These are phyloP conservation scores for Crithidia fasciculata DNA, from an alignment of 208 protist genomes.

Conservation along the genomic window DNA sequence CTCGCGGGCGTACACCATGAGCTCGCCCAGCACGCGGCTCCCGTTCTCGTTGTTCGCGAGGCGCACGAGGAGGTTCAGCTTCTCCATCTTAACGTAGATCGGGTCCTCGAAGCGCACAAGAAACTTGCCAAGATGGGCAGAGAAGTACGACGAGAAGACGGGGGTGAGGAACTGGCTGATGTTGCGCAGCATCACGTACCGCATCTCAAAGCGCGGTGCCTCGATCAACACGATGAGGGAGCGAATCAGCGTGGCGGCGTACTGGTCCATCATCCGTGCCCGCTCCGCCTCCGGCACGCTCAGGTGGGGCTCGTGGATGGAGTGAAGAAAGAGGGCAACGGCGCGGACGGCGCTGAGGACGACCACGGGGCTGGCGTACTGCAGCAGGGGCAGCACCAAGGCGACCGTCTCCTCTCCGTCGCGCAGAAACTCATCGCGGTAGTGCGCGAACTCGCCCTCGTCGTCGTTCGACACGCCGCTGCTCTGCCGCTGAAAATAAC, in stretches of 20 bases:
- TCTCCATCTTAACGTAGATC: conserved; percentile 99
- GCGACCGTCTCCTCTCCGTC: conserved; percentile 86
- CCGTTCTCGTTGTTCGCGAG: conserved; percentile 93
- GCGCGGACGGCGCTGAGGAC: conserved; percentile 94
- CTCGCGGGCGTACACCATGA: conserved; percentile 95
- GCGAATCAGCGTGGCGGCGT: conserved; percentile 87
- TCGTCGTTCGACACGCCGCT: conserved; percentile 9
- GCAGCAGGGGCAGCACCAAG: conserved; percentile 93
- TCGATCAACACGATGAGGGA: conserved; percentile 77
- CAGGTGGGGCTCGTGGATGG: conserved; percentile 31
- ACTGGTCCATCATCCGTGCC: conserved; percentile 36
- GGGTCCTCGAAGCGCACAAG: conserved; percentile 99
- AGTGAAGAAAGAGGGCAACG: conserved; percentile 66
- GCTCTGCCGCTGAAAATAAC: background rate
- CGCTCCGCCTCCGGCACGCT: conserved; percentile 24
- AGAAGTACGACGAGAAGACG: conserved; percentile 76
- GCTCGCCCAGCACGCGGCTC: conserved; percentile 89
- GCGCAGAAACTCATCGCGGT: conserved; percentile 15
- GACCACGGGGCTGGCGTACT: conserved; percentile 96
- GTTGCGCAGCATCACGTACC: conserved; percentile 98
- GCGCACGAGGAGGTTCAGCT: conserved; percentile 97
- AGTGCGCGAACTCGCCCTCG: conserved; percentile 6
- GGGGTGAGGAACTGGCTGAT: conserved; percentile 95
- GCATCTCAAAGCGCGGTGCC: conserved; percentile 93
- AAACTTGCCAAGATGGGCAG: conserved; percentile 87